Evolutionary conservation across 495 filamentous ascomycete species (phyloP).

Genomic region (Thermothielavioides terrestris): DNA sequence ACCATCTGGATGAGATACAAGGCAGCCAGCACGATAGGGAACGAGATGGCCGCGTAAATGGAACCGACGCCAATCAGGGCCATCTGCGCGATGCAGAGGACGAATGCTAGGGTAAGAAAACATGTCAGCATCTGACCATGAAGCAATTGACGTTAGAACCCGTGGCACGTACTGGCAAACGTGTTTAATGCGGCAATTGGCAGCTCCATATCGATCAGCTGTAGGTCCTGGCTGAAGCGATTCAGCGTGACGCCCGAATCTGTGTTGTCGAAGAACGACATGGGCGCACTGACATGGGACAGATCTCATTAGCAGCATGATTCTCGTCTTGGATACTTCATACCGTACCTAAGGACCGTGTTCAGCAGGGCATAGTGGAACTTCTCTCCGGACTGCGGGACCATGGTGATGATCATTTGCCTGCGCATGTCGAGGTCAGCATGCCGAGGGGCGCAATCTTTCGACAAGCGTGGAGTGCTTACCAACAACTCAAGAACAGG

Average conservation of each 20-base stretch:
- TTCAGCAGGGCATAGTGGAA: slow-evolving; percentile 21
- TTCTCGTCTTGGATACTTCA: no score
- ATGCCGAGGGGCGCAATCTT: no score
- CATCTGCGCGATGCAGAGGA: slow-evolving; percentile 27
- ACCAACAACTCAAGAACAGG: slow-evolving; percentile 22
- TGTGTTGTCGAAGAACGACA: slow-evolving; percentile 25
- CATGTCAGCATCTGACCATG: neutral
- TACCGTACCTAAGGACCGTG: no score
- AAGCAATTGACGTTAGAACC: neutral
- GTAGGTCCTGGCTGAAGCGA: slow-evolving; percentile 52
- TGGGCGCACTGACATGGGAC: slow-evolving; percentile 25
- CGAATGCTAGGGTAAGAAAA: slow-evolving; percentile 2
- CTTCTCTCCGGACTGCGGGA: slow-evolving; percentile 19
- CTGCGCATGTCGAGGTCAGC: slow-evolving; percentile 4
- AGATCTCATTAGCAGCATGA: no score
- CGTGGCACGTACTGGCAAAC: slow-evolving; percentile 7
- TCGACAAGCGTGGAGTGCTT: neutral
- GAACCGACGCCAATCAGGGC: slow-evolving; percentile 39
- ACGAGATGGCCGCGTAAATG: slow-evolving; percentile 33
- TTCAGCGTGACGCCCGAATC: slow-evolving; percentile 27
- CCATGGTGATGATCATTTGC: slow-evolving; percentile 27
- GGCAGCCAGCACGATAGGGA: slow-evolving; percentile 25
- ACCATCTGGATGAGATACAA: slow-evolving; percentile 50
- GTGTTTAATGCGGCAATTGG: slow-evolving; percentile 29
- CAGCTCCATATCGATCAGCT: slow-evolving; percentile 52